Conservation (phyloP, 208 protist species). For the Acanthamoeba castellanii region DNA sequence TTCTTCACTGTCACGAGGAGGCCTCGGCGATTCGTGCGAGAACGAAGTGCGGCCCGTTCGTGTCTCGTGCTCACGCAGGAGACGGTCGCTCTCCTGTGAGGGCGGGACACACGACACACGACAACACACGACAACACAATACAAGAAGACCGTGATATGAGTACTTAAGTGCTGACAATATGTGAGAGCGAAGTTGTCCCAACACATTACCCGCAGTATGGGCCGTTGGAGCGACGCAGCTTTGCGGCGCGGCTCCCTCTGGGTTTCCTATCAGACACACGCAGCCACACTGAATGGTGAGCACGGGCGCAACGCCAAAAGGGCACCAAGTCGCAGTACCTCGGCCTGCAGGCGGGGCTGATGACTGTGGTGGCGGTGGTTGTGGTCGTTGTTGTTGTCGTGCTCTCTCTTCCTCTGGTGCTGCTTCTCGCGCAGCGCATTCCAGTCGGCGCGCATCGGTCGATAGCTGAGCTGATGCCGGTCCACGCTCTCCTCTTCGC, state of each 20-base stretch:
- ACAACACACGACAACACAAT: no score
- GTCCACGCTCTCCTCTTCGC: not conserved
- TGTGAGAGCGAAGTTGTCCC: no score
- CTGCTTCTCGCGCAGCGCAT: no score
- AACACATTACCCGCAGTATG: not conserved
- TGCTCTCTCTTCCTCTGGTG: no score
- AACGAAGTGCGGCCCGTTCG: no score
- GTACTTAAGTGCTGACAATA: not conserved
- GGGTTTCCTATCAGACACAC: not conserved
- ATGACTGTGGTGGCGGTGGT: slow-evolving; percentile 2
- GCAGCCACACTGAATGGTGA: not conserved
- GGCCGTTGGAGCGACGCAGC: not conserved
- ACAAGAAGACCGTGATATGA: no score
- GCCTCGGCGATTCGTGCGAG: no score
- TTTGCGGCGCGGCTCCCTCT: not conserved
- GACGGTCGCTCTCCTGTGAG: no score
- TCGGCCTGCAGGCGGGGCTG: not conserved
- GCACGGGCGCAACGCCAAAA: not conserved
- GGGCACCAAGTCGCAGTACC: not conserved
- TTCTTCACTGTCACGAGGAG: no score
- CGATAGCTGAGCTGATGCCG: not conserved
- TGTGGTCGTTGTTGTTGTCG: not conserved
- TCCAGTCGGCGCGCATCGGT: not conserved
- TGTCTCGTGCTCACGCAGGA: no score
- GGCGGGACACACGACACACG: no score